phyloP scores from a whole-genome alignment of 805 yeast species.

The Blastobotrys muscicola region DNA sequence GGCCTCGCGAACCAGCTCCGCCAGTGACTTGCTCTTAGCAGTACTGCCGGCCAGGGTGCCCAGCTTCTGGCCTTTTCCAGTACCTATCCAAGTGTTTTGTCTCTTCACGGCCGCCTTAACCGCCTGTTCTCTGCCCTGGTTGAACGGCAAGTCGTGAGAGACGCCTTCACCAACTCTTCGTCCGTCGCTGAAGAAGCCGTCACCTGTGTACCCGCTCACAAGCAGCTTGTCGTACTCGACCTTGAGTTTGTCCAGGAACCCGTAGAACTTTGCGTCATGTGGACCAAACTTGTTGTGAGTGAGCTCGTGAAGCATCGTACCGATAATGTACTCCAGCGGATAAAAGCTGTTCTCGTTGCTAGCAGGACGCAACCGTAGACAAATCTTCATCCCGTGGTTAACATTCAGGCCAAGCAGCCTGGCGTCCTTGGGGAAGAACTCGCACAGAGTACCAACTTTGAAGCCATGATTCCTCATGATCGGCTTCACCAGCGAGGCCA shows the following conservation, averaged over 20 bases:
- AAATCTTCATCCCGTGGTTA: conserved; percentile 63
- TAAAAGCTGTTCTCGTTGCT: conserved; percentile 43
- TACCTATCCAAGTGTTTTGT: conserved; percentile 25
- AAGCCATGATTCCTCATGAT: conserved; percentile 60
- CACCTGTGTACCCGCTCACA: conserved; percentile 34
- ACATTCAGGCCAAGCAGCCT: conserved; percentile 73
- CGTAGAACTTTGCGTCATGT: conserved; percentile 66
- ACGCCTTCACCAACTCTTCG: conserved; percentile 24
- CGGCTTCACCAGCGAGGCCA: conserved; percentile 65
- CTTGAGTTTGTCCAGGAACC: conserved; percentile 50
- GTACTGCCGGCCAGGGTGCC: conserved; percentile 25
- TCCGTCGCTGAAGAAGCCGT: conserved; percentile 43
- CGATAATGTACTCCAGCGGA: conserved; percentile 55
- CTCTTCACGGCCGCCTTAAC: conserved; percentile 27
- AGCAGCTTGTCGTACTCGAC: conserved; percentile 34
- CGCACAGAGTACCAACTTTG: conserved; percentile 60
- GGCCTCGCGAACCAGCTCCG: conserved; percentile 47
- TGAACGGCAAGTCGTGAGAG: conserved; percentile 1
- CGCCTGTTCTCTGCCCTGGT: conserved; percentile 11
- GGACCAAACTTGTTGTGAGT: conserved; percentile 75
- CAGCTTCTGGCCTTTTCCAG: conserved; percentile 30
- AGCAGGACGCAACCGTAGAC: conserved; percentile 58
- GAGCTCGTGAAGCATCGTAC: conserved; percentile 82
- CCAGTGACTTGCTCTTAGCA: conserved; percentile 25
- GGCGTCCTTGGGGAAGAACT: conserved; percentile 67